A percentile compares a stretch with the other conserved stretches of the same genome.
phyloP scores from a whole-genome alignment of 306 rosid species.

The Crataegus laevigata region DNA sequence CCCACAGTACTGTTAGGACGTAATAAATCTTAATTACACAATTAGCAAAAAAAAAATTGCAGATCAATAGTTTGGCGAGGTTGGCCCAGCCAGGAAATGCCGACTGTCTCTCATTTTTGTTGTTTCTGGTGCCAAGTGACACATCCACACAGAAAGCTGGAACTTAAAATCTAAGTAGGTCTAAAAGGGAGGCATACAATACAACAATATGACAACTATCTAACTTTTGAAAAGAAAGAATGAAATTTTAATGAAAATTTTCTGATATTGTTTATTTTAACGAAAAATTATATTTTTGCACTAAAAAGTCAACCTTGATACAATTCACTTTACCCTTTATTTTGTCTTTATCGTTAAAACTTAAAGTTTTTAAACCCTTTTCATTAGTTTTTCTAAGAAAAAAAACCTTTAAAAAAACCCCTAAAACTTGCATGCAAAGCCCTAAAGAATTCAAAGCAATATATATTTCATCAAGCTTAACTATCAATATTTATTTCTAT shows the following conservation, averaged over 20 bases:
- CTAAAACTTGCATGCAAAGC: neutral
- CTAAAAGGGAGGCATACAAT: conserved; percentile 20
- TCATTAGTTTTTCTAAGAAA: no score
- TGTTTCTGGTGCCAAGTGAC: conserved; percentile 26
- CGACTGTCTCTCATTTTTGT: conserved; percentile 15
- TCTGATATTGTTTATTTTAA: no score
- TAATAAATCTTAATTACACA: neutral
- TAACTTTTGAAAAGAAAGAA: neutral
- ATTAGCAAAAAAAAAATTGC: neutral
- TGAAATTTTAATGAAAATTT: no score
- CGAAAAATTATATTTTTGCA: no score
- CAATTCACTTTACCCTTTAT: no score
- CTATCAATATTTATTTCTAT: no score
- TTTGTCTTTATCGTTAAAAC: no score
- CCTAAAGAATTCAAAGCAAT: neutral
- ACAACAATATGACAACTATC: conserved; percentile 22
- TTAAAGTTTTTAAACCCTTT: no score
- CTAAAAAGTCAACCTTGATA: no score
- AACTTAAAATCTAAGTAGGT: conserved; percentile 6
- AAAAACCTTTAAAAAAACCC: no score
- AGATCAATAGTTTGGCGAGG: conserved; percentile 14
- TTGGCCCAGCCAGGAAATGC: conserved; percentile 30
- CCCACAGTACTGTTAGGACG: conserved; percentile 12
- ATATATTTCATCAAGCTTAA: neutral
- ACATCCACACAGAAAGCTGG: conserved; percentile 1